A percentile compares a stretch with the other conserved stretches of the same genome.
Evolutionary conservation across 78 protist species (phyloP).

Genomic region (Polysphondylium violaceum): DNA sequence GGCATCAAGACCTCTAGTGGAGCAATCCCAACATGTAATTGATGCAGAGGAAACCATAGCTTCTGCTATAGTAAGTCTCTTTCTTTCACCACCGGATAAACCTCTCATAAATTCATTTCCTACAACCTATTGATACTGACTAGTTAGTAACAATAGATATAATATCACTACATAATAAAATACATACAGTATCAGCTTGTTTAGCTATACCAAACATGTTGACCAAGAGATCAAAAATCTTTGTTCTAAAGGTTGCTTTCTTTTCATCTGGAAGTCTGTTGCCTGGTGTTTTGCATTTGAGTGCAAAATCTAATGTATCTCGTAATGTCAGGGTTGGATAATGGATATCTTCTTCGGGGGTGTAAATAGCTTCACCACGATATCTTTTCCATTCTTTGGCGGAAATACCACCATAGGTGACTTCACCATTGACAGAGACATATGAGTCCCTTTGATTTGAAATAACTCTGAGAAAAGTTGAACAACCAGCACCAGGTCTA

Average conservation of each 20-base stretch:
- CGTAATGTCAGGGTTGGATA: constrained; percentile 71
- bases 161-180: neutral
- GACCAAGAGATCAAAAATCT: constrained; percentile 30
- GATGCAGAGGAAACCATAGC: constrained; percentile 19
- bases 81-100: constrained; percentile 66
- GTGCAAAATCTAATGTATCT: constrained; percentile 78
- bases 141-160: neutral
- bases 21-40: constrained; percentile 22
- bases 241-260: constrained; percentile 37
- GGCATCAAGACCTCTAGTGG: constrained; percentile 70
- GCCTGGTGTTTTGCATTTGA: constrained; percentile 62
- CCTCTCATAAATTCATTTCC: constrained; percentile 46
- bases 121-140: constrained; percentile 12
- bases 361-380: constrained; percentile 77
- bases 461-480: constrained; percentile 58
- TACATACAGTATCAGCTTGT: constrained; percentile 54
- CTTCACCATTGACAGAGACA: constrained; percentile 29
- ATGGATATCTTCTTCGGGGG: constrained; percentile 78
- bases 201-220: constrained; percentile 63
- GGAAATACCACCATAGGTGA: constrained; percentile 78
- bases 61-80: constrained; percentile 35
- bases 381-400: constrained; percentile 31
- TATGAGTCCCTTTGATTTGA: constrained; percentile 50
- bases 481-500: constrained; percentile 80
- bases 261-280: constrained; percentile 38